Conservation (phyloP, 148 eudicot species). For the Cornus controversa region DNA sequence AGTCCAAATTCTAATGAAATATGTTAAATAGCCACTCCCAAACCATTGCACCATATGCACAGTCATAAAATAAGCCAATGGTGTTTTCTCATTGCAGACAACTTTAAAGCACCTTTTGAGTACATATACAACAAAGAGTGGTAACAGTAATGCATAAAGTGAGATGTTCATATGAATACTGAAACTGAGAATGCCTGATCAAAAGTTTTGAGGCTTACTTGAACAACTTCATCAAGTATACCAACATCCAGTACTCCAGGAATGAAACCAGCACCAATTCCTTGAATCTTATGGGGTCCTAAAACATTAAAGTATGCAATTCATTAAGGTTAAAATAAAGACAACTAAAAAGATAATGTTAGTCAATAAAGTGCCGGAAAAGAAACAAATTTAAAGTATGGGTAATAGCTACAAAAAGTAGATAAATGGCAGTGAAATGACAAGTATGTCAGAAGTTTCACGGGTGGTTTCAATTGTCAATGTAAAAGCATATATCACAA, state of each 20-base stretch:
- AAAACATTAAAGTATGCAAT: neutral
- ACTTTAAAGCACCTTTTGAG: neutral
- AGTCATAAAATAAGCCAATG: neutral
- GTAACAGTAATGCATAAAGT: neutral
- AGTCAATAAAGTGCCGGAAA: neutral
- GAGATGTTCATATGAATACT: neutral
- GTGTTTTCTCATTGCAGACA: neutral
- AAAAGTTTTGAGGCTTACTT: constrained; percentile 34
- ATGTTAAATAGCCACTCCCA: too few relatives aligned
- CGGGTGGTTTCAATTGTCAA: neutral
- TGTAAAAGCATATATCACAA: neutral
- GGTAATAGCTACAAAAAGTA: neutral
- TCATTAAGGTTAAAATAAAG: neutral
- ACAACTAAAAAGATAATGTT: neutral
- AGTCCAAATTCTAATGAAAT: too few relatives aligned
- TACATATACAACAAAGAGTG: neutral
- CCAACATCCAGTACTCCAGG: constrained; percentile 56
- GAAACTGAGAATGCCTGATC: neutral
- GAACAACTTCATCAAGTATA: constrained; percentile 55
- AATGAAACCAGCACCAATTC: constrained; percentile 67
- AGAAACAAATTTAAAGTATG: neutral
- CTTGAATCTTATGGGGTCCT: constrained; percentile 76
- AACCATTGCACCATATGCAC: too few relatives aligned
- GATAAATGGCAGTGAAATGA: neutral
- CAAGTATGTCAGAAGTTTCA: neutral